phyloP scores from a whole-genome alignment of 768 basidiomycete species.

The Podaxis sp. region DNA sequence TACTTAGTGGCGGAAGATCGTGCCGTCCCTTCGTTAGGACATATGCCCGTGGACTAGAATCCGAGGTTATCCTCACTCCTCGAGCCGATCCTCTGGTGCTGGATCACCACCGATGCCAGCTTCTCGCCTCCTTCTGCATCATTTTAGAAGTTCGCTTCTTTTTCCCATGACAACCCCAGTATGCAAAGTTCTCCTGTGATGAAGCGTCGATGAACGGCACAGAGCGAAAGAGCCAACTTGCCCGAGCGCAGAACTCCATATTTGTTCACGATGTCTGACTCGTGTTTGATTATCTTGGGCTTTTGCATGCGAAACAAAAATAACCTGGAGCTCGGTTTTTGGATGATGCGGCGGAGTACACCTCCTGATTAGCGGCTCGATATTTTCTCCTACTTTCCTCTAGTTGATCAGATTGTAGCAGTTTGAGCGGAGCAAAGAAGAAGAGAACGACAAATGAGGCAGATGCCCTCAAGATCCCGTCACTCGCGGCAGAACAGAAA shows the following conservation, averaged over 20 bases:
- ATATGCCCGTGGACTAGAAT: not conserved
- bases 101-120: not conserved
- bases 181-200: not conserved
- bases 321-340: not conserved
- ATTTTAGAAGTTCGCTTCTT: not conserved
- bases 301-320: not conserved
- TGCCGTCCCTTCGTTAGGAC: not conserved
- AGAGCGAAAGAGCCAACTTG: not conserved
- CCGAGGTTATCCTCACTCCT: not conserved
- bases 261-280: not conserved
- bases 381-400: not conserved
- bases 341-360: not conserved
- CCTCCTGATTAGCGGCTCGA: not conserved
- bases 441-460: not conserved
- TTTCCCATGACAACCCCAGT: conserved; percentile 7
- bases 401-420: not conserved
- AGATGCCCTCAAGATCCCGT: not conserved
- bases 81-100: not conserved
- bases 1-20: not conserved
- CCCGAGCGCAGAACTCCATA: not conserved
- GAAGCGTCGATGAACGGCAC: not conserved
- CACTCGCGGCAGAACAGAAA: not conserved
- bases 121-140: not conserved
- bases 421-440: not conserved
- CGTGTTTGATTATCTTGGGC: not conserved